Percentiles rank a stretch among this genome's conserved stretches.
Evolutionary conservation across 1,139 yeast genomes (phyloP).

Genomic region (Nakaseomyces bracarensis): DNA sequence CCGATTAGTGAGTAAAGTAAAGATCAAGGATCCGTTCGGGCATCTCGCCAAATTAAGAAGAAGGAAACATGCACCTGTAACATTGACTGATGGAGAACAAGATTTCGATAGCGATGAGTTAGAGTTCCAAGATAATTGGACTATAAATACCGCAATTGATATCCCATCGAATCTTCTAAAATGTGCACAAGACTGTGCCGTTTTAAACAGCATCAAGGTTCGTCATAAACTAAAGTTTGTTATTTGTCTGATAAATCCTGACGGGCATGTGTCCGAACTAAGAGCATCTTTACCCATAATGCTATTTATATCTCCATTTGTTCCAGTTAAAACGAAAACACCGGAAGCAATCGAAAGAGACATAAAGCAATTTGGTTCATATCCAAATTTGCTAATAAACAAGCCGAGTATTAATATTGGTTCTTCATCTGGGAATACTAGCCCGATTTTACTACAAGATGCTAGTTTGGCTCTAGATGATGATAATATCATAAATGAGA

Average conservation of each 20-base stretch:
- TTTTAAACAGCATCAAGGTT: slow-evolving; percentile 46
- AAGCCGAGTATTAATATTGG: slow-evolving; percentile 7
- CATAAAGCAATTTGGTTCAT: slow-evolving; percentile 10
- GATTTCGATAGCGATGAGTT: slow-evolving; percentile 8
- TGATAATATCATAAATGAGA: slow-evolving; percentile 14
- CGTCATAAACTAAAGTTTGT: slow-evolving; percentile 55
- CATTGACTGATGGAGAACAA: slow-evolving; percentile 4
- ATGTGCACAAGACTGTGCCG: slow-evolving; percentile 80
- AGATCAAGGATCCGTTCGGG: slow-evolving; percentile 37
- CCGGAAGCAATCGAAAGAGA: slow-evolving; percentile 26
- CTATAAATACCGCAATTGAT: slow-evolving; percentile 47
- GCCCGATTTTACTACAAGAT: slow-evolving; percentile 2
- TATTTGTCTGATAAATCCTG: slow-evolving; percentile 49
- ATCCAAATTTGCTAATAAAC: slow-evolving; percentile 6
- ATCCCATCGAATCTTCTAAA: slow-evolving; percentile 68
- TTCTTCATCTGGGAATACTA: slow-evolving; percentile 5
- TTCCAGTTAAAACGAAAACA: slow-evolving; percentile 52
- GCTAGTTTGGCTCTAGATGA: neutral
- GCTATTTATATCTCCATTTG: slow-evolving; percentile 67
- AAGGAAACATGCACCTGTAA: slow-evolving; percentile 4
- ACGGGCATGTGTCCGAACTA: slow-evolving; percentile 60
- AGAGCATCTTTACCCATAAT: slow-evolving; percentile 61
- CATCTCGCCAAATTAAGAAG: slow-evolving; percentile 15
- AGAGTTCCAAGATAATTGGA: slow-evolving; percentile 62
- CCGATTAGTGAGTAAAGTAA: slow-evolving; percentile 42